Evolutionary conservation across 1,139 yeast genomes (phyloP), one percentile per base, ranked within the genome.

Genomic region (Debaryomycetaceae sp.): DNA sequence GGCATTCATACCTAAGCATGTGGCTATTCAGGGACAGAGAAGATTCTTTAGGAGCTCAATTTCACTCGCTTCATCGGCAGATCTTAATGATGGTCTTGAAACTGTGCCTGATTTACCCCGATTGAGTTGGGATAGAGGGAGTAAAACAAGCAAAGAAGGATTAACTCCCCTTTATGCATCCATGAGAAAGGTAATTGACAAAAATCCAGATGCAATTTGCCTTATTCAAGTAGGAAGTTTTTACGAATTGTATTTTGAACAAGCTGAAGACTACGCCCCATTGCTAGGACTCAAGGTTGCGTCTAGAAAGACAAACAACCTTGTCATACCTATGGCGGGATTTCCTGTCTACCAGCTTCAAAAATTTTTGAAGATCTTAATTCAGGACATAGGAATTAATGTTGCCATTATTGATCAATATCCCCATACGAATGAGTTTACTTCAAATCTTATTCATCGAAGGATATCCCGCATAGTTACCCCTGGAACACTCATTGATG

Each of bases 401-500:
- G 97, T 89, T 0, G 96, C 92, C 0, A 73, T 91, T 15, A 78
- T 88, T 15, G 95, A 89, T 43, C 97, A 89, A 55, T 75, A 67
- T 42, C 62, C 69, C 1, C 51, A 61, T 6, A 47, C 50, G 14
- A 48, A 49, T 14, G 48, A 50, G 5, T 44, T 52, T 6, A 49
- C 53, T 8, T 60, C 58, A 26, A 59, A 55, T 30, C 71, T 72
- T 24, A 75, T 82, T 31, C 79, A 76, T 40, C 67, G 99, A 33
- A 81, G 85, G 31, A 79, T 94, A 0, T 76, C 89, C 5, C 70
- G 98, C 35, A 80, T 91, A 6, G 79, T 92, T 1, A 84, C 97
- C 0, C 97, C 98, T 0, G 98, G 99, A 1, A 92, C 98, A 0
- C 74, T 92, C 38, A 77, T 91, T 9, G 96, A 88, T 52, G 98